Base-by-base conservation (phyloP, 495 filamentous ascomycete genomes). In the Extremus antarcticus region DNA sequence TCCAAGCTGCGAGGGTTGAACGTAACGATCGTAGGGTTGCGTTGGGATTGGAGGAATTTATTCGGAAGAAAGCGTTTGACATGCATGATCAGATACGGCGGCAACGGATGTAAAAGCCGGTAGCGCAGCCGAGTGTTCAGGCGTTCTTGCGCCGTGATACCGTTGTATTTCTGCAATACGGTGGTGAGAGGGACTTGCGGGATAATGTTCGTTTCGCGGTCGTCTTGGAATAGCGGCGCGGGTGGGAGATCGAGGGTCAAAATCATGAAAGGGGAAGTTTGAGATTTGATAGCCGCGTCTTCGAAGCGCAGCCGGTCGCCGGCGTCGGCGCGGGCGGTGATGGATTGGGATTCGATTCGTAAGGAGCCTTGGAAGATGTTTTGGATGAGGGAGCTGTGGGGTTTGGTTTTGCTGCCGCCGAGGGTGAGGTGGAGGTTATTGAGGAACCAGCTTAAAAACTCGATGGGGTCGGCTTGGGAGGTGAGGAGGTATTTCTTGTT, bases 21-120 rank as follows among this genome's bases (percentile, higher is more conserved):
- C 9, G 90, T 96, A 53, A 99, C 92, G 65, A 99, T 99, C 0
- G 94, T 97, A 3, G 90, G 92, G 69, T 97, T 99, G 32, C 92
- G 85, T 70, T 99, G 94, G 2, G 82, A 64, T 20, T 47, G 75
- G 25, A 97, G 88, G 68, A 97, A 97, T 59, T 95, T 91, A 74
- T 99, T 99, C 55, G 83, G 80, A 63, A 81, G 86, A 78, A 99
- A 99, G 40, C 92, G 87, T 70, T 97, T 97, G 75, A 99, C 83
- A 71, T 97, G 90, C 73, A 98, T 91, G 35, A 94, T 74, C 17
- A 98, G 78, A 63, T 84, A 97, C 1, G 90, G 94, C 0, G 92
- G 92, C 0, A 97, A 77, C 0, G 94, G 94, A 65, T 95, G 92
- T 43, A 95, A 75, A 1, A 99, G 78, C 8, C 94, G 83, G 70